Conservation (phyloP, 352 stramenopile genomes). For the Pythium monospermum region DNA sequence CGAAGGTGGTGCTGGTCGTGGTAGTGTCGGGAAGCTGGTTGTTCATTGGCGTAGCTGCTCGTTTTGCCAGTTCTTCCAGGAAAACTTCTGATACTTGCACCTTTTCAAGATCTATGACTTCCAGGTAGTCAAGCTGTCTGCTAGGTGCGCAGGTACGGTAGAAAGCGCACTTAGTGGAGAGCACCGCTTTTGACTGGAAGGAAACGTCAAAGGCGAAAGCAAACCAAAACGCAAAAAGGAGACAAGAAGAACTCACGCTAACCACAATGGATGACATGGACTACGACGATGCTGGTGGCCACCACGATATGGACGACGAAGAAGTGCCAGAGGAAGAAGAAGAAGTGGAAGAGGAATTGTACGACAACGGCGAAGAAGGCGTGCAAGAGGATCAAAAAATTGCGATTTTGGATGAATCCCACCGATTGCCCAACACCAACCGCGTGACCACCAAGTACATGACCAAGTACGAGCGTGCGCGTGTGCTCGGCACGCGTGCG, state of each 20-base stretch:
- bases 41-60: not conserved
- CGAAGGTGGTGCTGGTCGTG: no score
- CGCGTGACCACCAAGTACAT: conserved; percentile 98
- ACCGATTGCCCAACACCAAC: conserved; percentile 82
- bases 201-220: conserved; percentile 16
- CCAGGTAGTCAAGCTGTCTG: conserved; percentile 6
- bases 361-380: conserved; percentile 55
- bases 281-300: conserved; percentile 68
- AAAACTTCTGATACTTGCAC: conserved; percentile 3
- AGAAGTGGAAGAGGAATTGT: conserved; percentile 66
- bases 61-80: not conserved
- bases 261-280: conserved; percentile 80
- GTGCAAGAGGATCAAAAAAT: conserved; percentile 54
- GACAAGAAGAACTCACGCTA: not conserved
- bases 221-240: conserved; percentile 5
- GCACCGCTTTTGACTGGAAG: conserved; percentile 21
- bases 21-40: not conserved
- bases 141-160: conserved; percentile 12
- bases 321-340: conserved; percentile 81
- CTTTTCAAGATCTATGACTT: conserved; percentile 19
- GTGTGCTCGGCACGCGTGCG: conserved; percentile 96
- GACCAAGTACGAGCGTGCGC: conserved; percentile 99
- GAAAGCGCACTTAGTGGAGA: conserved; percentile 10
- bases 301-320: conserved; percentile 81
- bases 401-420: conserved; percentile 77